Evolutionary conservation across 257 asterid species (phyloP), one percentile per base, ranked within the genome.

Genomic region (Paulownia fortunei): DNA sequence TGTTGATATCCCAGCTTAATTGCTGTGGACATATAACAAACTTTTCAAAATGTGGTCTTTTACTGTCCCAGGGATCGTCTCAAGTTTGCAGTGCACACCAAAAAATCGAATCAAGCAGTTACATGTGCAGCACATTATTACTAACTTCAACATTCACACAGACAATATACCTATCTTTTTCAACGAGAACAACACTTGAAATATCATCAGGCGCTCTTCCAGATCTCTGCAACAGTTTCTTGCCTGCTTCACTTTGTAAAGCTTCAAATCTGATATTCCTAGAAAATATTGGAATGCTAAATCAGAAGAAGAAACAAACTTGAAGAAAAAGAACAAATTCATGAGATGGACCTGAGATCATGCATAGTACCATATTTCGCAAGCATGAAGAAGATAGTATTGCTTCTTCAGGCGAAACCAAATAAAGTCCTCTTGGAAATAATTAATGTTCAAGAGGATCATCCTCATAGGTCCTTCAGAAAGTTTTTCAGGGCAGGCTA

Each of bases 191-290:
- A 68, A 94, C 99, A 79, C 99, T 94, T 70, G 99, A 91, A 84
- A 94, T 91, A 82, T 94, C 98, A 87, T 94, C 97, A 49, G 99
- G 94, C 24, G 96, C 97, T 87, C 97, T 87, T 76, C 97, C 97
- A 27, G 96, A 90, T 84, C 99, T 90, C 88, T 88, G 92, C 80
- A 95, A 79, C 58, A 91, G 87, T 54, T 93, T 90, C 90, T 76
- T 91, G 26, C 99, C 99, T 19, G 93, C 89, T 72, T 92, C 98
- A 86, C 97, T 95, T 80, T 95, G 99, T 27, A 92, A 87, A 83
- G 99, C 92, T 83, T 95, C 97, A 79, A 84, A 93, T 74, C 99
- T 88, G 27, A 95, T 93, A 72, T 81, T 85, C 92, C 99, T 93
- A 93, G 58, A 74, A 77, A 66, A 26, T 1, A 32, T 51, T 2